A percentile compares a stretch with the other conserved stretches of the same genome.
Conservation (phyloP, 257 asterid genomes). For the Orobanche coerulescens region DNA sequence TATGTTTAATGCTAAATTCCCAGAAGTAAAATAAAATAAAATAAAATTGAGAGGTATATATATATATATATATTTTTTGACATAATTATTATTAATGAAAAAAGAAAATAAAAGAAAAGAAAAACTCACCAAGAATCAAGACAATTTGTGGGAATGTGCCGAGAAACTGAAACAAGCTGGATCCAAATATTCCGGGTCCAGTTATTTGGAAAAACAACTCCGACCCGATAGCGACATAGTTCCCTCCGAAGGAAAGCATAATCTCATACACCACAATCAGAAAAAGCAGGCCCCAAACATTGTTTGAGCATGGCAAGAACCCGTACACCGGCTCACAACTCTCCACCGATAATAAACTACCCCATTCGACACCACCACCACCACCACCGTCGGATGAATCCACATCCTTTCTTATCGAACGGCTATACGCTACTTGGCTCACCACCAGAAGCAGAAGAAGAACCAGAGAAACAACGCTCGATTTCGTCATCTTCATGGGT, state of each 20-base stretch:
- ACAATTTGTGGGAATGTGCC: slow-evolving; percentile 50
- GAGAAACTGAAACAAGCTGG: slow-evolving; percentile 53
- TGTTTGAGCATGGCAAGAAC: slow-evolving; percentile 49
- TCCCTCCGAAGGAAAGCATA: slow-evolving; percentile 37
- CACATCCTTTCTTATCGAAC: slow-evolving; percentile 27
- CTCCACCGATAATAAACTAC: slow-evolving; percentile 27
- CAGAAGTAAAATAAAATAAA: too few species aligned
- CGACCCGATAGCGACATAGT: slow-evolving; percentile 42
- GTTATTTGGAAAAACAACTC: slow-evolving; percentile 39
- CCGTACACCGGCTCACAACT: slow-evolving; percentile 48
- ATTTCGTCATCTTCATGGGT: slow-evolving; percentile 24
- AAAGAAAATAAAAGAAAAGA: neutral
- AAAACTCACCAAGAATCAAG: slow-evolving; percentile 43
- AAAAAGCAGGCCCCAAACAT: slow-evolving; percentile 46
- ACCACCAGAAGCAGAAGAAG: slow-evolving; percentile 28
- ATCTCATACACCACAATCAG: slow-evolving; percentile 44
- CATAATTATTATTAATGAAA: neutral
- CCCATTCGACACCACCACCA: slow-evolving; percentile 20
- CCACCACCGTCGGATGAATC: slow-evolving; percentile 23
- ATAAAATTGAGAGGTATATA: too few species aligned
- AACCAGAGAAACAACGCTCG: slow-evolving; percentile 19
- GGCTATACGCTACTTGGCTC: slow-evolving; percentile 28
- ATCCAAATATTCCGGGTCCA: slow-evolving; percentile 58
- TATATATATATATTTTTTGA: neutral
- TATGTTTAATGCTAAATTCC: too few species aligned